Conservation (phyloP, 345 rosid genomes). For the Cardamine occulta region DNA sequence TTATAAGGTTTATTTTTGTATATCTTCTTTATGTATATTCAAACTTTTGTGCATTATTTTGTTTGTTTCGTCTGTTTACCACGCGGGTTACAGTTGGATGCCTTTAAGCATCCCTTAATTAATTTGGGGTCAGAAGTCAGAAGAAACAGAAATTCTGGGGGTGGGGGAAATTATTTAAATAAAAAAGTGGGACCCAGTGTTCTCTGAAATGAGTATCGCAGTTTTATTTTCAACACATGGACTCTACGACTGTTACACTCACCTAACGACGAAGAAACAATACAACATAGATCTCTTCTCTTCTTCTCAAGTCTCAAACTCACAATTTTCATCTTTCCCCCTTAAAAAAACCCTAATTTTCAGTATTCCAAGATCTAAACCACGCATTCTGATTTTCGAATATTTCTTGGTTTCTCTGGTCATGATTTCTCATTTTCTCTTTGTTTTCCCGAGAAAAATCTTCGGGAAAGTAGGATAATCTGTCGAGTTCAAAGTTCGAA, state of each 20-base stretch:
- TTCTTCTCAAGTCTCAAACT: conserved; percentile 20
- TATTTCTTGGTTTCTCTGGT: conserved; percentile 1
- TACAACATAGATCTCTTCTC: conserved; percentile 8
- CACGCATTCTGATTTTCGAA: conserved; percentile 11
- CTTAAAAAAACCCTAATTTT: neutral
- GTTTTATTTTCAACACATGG: conserved; percentile 37
- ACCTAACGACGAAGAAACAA: conserved; percentile 42
- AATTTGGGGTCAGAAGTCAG: neutral
- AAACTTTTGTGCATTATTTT: conserved; percentile 27
- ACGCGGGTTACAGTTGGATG: neutral
- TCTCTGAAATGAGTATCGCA: conserved; percentile 7
- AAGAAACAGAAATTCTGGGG: conserved; percentile 4
- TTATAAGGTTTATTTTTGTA: conserved; percentile 21
- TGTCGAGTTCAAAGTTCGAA: conserved; percentile 1
- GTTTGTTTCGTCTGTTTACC: neutral
- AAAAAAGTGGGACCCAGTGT: conserved; percentile 16
- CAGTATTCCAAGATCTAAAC: conserved; percentile 23
- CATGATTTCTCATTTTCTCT: conserved; percentile 22
- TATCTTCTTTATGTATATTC: conserved; percentile 32
- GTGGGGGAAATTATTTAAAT: neutral
- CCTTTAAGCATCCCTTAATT: neutral
- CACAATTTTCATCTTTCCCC: conserved; percentile 7
- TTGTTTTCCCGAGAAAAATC: conserved; percentile 39
- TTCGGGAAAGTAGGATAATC: conserved; percentile 37
- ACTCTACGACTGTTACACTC: conserved; percentile 36